These are phyloP conservation scores for Phytophthora hybrid DNA, from an alignment of 352 stramenopile genomes.

Conservation along the genomic window DNA sequence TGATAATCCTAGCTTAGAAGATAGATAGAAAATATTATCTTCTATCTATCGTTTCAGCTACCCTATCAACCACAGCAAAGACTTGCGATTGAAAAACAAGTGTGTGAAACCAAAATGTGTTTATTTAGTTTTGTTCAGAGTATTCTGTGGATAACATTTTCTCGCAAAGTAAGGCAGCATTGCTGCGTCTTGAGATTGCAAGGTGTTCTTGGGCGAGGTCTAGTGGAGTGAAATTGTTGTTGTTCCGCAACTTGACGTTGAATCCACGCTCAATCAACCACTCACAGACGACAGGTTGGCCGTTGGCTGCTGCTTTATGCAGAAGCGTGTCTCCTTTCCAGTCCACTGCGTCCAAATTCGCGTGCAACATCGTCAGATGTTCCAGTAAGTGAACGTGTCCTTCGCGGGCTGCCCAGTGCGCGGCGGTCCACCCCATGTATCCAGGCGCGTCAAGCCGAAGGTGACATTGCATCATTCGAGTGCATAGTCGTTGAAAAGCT, in stretches of 20 bases:
- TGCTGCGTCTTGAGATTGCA: slow-evolving; percentile 41
- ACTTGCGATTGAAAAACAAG: not conserved
- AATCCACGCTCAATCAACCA: slow-evolving; percentile 78
- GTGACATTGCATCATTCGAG: slow-evolving; percentile 46
- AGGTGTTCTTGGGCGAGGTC: slow-evolving; percentile 67
- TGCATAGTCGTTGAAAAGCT: slow-evolving; percentile 56
- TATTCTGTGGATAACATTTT: slow-evolving; percentile 54
- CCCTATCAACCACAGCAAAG: no score
- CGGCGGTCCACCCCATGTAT: slow-evolving; percentile 81
- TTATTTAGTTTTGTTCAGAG: slow-evolving; percentile 28
- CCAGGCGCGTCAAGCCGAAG: slow-evolving; percentile 60
- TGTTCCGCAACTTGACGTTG: slow-evolving; percentile 70
- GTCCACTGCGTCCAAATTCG: slow-evolving; percentile 74
- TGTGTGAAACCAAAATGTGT: not conserved
- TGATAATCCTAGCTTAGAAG: no score
- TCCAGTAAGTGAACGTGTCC: slow-evolving; percentile 74
- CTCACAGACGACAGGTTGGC: slow-evolving; percentile 64
- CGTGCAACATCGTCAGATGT: slow-evolving; percentile 53
- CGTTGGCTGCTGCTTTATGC: slow-evolving; percentile 83
- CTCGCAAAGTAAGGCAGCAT: slow-evolving; percentile 57
- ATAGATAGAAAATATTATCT: no score
- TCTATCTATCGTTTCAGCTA: no score
- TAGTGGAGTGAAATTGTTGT: slow-evolving; percentile 69
- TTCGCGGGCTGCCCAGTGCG: slow-evolving; percentile 77
- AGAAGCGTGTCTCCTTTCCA: slow-evolving; percentile 74